Base-by-base conservation (phyloP, 1,284 basidiomycete genomes). In the Rhodotorula sp. region DNA sequence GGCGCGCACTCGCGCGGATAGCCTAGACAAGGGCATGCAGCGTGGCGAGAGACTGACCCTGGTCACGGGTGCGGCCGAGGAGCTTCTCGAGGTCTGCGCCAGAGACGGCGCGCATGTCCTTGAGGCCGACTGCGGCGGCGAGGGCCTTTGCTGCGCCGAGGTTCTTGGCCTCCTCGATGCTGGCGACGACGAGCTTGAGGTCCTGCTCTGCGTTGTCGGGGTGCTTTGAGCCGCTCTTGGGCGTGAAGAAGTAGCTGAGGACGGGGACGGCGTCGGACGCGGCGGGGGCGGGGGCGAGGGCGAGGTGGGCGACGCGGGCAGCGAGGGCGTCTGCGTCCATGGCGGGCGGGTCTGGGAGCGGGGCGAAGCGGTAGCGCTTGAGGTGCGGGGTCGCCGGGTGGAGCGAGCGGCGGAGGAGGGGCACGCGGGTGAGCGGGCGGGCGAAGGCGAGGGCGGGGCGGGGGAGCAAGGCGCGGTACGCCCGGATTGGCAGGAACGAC, bases 71-170 rank as follows among this genome's bases (percentile, higher is more conserved):
- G 48, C 74, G 66, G 23, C 74, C 75, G 34, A 80, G 61, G 27
- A 79, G 58, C 60, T 77, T 74, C 56, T 73, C 74, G 61, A 80
- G 72, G 65, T 77, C 71, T 27, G 64, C 74, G 16, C 70, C 78
- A n/a, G 66, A 67, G 13, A 79, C 71, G n/a, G 79, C 78, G 25
- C 80, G 57, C 76, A 80, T 76, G 65, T 80, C 80, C 71, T 80
- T 80, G 64, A 79, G 63, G 2, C 77, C 78, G 25, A 79, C 66
- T 25, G 55, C 64, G 56, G 77, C 74, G 16, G 77, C 80, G 50
- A 80, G 67, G n/a, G 66, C 68, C 61, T 75, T 78, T 7, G 78
- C 79, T 9, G 77, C 72, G 19, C 78, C 78, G 49, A 80, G 63
- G 63, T 80, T 77, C 69, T 75, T 76, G 10, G 52, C 46, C 23